A percentile compares a stretch with the other conserved stretches of the same genome.
Evolutionary conservation across 345 rosid species (phyloP).

Genomic region (Ceriops decandra): DNA sequence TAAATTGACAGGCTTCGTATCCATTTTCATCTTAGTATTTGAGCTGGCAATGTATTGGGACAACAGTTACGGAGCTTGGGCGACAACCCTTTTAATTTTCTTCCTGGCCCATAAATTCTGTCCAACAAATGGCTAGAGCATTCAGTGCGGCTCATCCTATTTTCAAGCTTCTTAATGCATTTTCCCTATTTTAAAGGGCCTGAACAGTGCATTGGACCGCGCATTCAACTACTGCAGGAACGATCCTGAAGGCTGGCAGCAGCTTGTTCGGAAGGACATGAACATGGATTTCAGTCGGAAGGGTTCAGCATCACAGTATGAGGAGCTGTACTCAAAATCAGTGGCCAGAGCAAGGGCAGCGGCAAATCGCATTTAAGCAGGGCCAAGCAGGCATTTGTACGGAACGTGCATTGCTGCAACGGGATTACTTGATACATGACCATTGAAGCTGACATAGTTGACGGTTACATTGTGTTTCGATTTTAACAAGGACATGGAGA

Average conservation of each 20-base stretch:
- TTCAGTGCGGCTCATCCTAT: not conserved
- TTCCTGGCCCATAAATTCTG: not conserved
- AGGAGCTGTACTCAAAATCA: slow-evolving; percentile 69
- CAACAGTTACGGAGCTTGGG: not conserved
- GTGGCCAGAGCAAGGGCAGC: slow-evolving; percentile 67
- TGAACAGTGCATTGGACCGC: slow-evolving; percentile 64
- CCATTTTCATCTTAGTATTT: not conserved
- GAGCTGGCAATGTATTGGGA: not conserved
- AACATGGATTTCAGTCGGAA: slow-evolving; percentile 84
- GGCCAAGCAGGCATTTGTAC: not conserved
- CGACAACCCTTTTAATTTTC: not conserved
- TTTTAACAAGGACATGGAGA: not conserved
- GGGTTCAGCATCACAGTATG: slow-evolving; percentile 70
- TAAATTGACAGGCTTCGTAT: slow-evolving; percentile 16
- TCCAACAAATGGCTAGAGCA: not conserved
- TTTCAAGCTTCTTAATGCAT: not conserved
- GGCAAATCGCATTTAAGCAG: slow-evolving; percentile 27
- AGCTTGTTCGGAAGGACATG: slow-evolving; percentile 75
- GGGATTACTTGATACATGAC: not conserved
- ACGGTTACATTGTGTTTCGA: not conserved
- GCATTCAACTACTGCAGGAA: slow-evolving; percentile 58
- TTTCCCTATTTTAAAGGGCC: slow-evolving; percentile 38
- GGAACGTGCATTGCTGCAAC: not conserved
- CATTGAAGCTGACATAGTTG: no score
- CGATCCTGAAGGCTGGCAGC: slow-evolving; percentile 51